Evolutionary conservation across 805 yeast species (phyloP), one percentile per base, ranked within the genome.

Genomic region (Pichia phayaonensis): DNA sequence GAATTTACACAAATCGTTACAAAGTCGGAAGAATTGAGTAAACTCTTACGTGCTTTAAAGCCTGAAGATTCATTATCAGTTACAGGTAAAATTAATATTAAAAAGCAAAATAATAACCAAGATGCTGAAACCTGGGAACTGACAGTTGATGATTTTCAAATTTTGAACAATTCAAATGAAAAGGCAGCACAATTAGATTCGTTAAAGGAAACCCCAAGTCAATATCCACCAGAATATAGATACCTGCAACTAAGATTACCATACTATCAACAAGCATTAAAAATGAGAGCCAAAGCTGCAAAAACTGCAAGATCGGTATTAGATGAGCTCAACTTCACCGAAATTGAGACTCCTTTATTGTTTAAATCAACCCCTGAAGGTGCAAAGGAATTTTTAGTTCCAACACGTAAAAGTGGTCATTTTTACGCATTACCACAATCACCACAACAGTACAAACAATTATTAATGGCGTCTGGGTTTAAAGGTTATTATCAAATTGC

Each of bases 361-460:
- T 94, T 94, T 74, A 90, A 94, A 62, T 86, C 96, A 1, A 94
- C 99, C 0, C 99, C 99, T 0, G 99, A 94, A 66, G 99, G 99
- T 16, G 99, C 99, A 1, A 74, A 95, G 39, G 99, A 94, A 67
- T 94, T 92, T 64, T 67, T 94, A 45, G 97, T 94, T 0, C 99
- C 99, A 1, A 88, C 97, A 0, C 75, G 98, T 56, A 69, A 76
- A 16, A 67, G 68, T 2, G 68, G 72, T 26, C 61, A 67, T 20
- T 85, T 86, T 65, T 94, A 92, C 64, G 97, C 99, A 0, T 72
- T 94, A 27, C 97, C 98, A 0, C 99, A 94, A 65, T 88, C 97
- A 16, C 99, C 99, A 0, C 99, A 94, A 64, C 99, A 94, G 63
- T 94, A 92, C 63, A 94, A 94, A 63, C 99, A 94, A 67, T 72